Base-by-base conservation (phyloP, 2,329 filamentous ascomycete genomes). In the Epichloe amarillans region DNA sequence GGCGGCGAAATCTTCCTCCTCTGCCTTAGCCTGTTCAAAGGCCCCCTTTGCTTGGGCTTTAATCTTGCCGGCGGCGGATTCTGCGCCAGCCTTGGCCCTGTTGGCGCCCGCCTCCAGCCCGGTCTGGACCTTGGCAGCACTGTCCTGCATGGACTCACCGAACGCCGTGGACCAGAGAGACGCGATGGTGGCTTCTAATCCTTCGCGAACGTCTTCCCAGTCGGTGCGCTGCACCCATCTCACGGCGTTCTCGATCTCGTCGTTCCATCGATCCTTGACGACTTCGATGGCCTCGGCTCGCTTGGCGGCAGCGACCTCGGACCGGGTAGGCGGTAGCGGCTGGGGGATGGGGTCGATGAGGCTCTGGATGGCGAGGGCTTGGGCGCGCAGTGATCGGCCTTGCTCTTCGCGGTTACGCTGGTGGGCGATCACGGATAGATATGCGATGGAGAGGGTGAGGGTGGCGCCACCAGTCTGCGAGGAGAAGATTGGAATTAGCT, bases 261-360 rank as follows among this genome's bases (percentile, higher is more conserved):
- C 67, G 65, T 93, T 91, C 86, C 86, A 91, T 53, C 79, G 73
- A 60, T 86, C 83, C 71, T 91, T 91, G 59, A 83, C 74, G 37
- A 79, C 71, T 62, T 89, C 84, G 50, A 81, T 63, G 47, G 86
- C 69, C 46, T 74, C 73, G 30, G 75, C 72, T 54, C 76, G 71
- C 57, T 77, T 71, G 48, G 75, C 66, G 38, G 72, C 69, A 45
- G 74, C 72, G 39, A 72, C 64, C 60, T 79, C 74, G 42, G 73
- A 69, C 43, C 76, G 69, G 10, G 73, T 73, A 11, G 73, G 75
- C 2, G 71, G 72, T 11, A 73, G 70, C 8, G 69, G 68, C 10
- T 70, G 67, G 21, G 21, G 69, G 52, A 70, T 63, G 36, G 75
- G 70, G 57, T 76, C 71, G 62, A 77, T 60, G 55, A 83, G 67